Percentiles rank a stretch among this genome's conserved stretches.
These are phyloP conservation scores for Phytophthora pseudosyringae DNA, from an alignment of 352 stramenopile species.

Conservation along the genomic window DNA sequence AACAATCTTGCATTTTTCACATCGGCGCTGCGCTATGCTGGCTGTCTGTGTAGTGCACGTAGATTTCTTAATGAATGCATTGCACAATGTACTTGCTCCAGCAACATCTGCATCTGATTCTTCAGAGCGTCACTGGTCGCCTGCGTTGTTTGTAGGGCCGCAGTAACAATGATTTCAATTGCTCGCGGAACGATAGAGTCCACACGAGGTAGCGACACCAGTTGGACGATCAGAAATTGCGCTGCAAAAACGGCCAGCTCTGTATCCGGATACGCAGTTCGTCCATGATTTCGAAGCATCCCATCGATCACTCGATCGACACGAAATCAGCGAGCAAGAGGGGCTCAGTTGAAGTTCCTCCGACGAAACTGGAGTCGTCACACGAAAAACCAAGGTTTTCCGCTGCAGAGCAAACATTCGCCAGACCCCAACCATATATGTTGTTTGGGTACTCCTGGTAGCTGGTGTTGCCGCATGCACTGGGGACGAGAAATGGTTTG, in stretches of 20 bases:
- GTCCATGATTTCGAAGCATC: not conserved
- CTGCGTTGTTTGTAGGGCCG: not conserved
- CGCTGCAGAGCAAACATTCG: conserved; percentile 59
- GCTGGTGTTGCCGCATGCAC: conserved; percentile 62
- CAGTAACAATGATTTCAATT: not conserved
- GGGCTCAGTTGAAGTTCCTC: not conserved
- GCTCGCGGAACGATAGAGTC: not conserved
- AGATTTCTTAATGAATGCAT: conserved; percentile 10
- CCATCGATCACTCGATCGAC: conserved; percentile 29
- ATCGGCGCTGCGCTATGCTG: not conserved
- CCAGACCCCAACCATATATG: conserved; percentile 74
- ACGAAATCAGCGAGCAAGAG: conserved; percentile 21
- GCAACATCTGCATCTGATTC: not conserved
- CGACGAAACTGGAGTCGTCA: conserved; percentile 14
- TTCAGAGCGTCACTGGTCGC: not conserved
- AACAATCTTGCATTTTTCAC: conserved; percentile 5
- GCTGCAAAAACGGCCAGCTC: not conserved
- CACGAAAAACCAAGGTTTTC: conserved; percentile 49
- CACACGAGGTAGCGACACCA: not conserved
- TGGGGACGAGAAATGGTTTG: conserved; percentile 76
- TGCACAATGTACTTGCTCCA: not conserved
- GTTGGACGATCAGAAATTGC: conserved; percentile 3
- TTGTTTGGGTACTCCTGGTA: conserved; percentile 81
- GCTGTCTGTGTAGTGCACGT: not conserved
- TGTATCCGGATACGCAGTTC: not conserved